Evolutionary conservation across 2,329 filamentous ascomycete species (phyloP).

Genomic region (Fusarium napiforme): DNA sequence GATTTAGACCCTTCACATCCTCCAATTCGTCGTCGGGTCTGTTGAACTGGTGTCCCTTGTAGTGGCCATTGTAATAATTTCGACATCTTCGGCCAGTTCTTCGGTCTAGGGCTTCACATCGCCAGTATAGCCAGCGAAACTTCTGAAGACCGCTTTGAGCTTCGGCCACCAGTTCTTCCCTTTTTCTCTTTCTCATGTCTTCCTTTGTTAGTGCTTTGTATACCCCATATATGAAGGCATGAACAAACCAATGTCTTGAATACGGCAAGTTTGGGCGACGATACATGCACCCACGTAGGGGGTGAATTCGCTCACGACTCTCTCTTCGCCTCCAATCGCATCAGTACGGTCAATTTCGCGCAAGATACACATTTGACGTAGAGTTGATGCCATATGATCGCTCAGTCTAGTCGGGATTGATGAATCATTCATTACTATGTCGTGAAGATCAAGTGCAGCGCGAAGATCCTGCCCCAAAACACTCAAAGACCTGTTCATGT

Average conservation of each 20-base stretch:
- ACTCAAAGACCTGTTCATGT: neutral
- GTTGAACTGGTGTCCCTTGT: conserved; percentile 14
- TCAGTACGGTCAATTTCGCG: neutral
- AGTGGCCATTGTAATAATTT: conserved; percentile 7
- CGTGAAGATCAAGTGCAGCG: conserved; percentile 7
- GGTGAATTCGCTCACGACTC: fast-evolving
- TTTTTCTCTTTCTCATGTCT: neutral
- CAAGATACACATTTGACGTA: neutral
- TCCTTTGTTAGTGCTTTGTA: fast-evolving
- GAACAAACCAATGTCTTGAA: neutral
- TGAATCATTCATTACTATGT: neutral
- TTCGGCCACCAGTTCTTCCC: neutral
- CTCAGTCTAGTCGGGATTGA: neutral
- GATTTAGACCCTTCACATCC: neutral
- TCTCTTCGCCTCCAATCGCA: neutral
- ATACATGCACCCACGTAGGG: neutral
- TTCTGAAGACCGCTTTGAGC: conserved; percentile 1
- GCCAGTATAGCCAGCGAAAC: conserved; percentile 13
- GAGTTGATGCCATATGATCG: conserved; percentile 8
- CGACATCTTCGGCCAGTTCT: neutral
- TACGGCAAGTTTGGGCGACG: neutral
- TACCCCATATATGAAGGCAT: fast-evolving
- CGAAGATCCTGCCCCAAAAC: conserved; percentile 6
- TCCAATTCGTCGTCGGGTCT: neutral
- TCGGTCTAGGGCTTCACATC: conserved; percentile 15